Evolutionary conservation across 106 monocot species (phyloP), one percentile per base, ranked within the genome.

Genomic region (Platanthera guangdongensis): DNA sequence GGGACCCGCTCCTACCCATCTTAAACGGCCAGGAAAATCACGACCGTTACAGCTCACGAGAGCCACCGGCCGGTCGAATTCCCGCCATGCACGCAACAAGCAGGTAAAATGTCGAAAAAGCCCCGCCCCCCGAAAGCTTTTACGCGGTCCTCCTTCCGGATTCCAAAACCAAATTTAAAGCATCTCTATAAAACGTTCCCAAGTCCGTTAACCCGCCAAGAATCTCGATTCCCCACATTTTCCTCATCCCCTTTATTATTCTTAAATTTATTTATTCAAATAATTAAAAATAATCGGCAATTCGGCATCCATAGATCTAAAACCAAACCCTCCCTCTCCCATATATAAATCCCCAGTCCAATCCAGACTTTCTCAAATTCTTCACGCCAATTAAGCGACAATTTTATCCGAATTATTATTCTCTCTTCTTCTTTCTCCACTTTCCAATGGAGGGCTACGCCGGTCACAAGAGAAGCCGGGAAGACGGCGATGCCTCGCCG

Each of bases 381-480:
- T 57, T 18, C 57, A 1, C 57, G 0, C 57, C 0, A 57, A n/a
- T 14, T 12, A 7, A 39, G 39, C 39, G 39, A 39, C 39, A 39
- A 39, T 11, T 60, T 2, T 59, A n/a, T 60, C 25, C 16, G 7
- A 64, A 25, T 6, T 6, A 7, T 28, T 28, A 6, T 64, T 64
- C 11, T 60, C 59, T 6, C 5, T 6, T 0, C 19, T 1, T 3
- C 59, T 59, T 7, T 7, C 21, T 7, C 5, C 7, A 59, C 7
- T 32, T 32, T 39, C 4, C 47, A 2, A 70, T 70, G 70, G 70
- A 68, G 10, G 63, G 16, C 1, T 67, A 0, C 48, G 6, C 7
- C 0, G n/a, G 63, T n/a, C 28, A 19, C 51, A 78, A 78, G 47
- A 72, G 77, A 32, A 13, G n/a, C n/a, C 60, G 77, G n/a, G 52